Conservation (phyloP, 305 asterid genomes). For the Euphrasia arctica region DNA sequence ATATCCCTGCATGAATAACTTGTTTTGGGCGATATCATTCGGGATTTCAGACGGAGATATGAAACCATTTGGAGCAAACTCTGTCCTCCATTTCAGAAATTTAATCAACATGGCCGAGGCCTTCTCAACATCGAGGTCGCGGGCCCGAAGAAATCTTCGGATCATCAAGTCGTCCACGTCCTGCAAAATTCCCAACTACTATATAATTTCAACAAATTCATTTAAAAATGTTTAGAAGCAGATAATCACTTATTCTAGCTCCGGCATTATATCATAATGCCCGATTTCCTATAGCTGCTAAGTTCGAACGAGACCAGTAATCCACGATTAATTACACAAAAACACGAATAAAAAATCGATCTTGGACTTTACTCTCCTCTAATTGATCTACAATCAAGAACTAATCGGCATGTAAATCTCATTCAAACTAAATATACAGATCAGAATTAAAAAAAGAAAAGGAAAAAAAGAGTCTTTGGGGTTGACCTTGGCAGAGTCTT, state of each 20-base stretch:
- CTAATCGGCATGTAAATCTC: background rate
- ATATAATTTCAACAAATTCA: background rate
- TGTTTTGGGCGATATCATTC: conserved; percentile 42
- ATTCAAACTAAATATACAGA: background rate
- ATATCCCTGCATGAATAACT: conserved; percentile 77
- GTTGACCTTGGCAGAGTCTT: conserved; percentile 67
- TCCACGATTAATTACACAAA: no score
- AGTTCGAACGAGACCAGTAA: background rate
- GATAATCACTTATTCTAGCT: no score
- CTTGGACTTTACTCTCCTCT: background rate
- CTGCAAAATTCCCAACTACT: conserved; percentile 37
- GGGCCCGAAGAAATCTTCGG: conserved; percentile 82
- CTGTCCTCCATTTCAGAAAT: conserved; percentile 78
- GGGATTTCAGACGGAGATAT: conserved; percentile 67
- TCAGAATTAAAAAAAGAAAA: background rate
- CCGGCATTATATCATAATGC: background rate
- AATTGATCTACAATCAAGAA: no score
- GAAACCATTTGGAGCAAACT: conserved; percentile 68
- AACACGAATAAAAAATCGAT: background rate
- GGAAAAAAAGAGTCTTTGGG: background rate
- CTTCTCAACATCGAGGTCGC: conserved; percentile 85
- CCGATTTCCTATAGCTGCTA: background rate
- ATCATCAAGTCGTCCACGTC: conserved; percentile 70
- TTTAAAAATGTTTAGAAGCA: background rate
- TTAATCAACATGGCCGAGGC: conserved; percentile 65